Base-by-base conservation (phyloP, 1,139 yeast genomes). In the Candida tropicalis region DNA sequence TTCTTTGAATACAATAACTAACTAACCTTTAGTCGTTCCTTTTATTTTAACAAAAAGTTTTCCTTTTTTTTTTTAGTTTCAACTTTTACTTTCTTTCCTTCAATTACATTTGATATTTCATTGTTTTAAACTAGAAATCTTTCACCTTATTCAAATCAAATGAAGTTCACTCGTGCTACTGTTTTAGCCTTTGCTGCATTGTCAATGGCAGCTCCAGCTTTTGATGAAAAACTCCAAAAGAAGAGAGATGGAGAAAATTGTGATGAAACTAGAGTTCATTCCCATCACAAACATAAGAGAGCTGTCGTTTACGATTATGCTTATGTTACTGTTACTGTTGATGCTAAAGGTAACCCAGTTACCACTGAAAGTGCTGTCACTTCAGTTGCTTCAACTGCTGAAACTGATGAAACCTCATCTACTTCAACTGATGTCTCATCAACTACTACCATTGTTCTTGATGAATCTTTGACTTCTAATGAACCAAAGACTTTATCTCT, bases 381-480 rank as follows among this genome's bases (percentile, higher is more conserved):
- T 27, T 34, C 53, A 13, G 29, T 52, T 20, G 43, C 34, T 29
- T 39, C 49, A 12, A 44, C 53, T 17, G 42, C 42, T 12, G 31
- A 43, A 25, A 34, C 48, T 12, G 38, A 29, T 22, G 42, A 44
- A 29, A 40, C 52, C 18, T 41, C 47, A 13, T 18, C 50, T 22
- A 42, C 52, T 31, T 39, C 51, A 15, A 46, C 43, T 28, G 32
- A 40, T 22, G 36, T 41, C 18, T 39, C 51, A 6, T 47, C 51
- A 15, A 38, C 48, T 24, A 41, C 47, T 12, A 47, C 48, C 25
- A 47, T 47, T 39, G 73, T 74, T 43, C 66, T 73, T 55, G 47
- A 60, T 43, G 87, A 87, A 58, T 84, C 79, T 58, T 73, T 85
- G 54, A 50, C 72, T 29, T 69, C 74, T 44, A 84, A 74, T 67